Conservation (phyloP, 2,329 filamentous ascomycete species). For the Cryoendolithus antarcticus region DNA sequence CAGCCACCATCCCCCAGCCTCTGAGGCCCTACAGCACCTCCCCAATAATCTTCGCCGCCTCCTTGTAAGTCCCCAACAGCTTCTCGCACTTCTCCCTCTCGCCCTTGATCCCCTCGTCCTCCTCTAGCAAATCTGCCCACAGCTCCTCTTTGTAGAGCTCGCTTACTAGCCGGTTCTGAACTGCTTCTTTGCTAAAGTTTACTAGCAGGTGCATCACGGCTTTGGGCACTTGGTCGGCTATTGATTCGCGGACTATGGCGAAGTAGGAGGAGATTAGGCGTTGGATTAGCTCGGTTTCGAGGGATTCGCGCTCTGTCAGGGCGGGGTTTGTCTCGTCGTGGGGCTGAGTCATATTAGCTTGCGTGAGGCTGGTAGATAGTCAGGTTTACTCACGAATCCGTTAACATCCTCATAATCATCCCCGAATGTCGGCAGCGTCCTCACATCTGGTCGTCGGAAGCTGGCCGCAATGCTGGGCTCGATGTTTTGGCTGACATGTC, state of each 20-base stretch:
- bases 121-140: slow-evolving; percentile 88
- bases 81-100: slow-evolving; percentile 98
- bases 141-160: slow-evolving; percentile 86
- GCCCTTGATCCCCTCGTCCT: slow-evolving; percentile 94
- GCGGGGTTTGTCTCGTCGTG: slow-evolving; percentile 41
- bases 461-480: slow-evolving; percentile 78
- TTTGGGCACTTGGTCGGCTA: slow-evolving; percentile 96
- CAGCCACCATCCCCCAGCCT: no score
- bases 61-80: slow-evolving; percentile 85
- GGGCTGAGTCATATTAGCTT: slow-evolving; percentile 5
- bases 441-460: slow-evolving; percentile 58
- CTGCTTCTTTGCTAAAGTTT: slow-evolving; percentile 95
- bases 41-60: slow-evolving; percentile 95
- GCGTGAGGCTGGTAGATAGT: background rate
- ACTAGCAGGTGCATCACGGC: slow-evolving; percentile 97
- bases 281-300: slow-evolving; percentile 95
- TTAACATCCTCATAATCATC: slow-evolving; percentile 12
- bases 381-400: slow-evolving; percentile 14
- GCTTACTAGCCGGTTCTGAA: slow-evolving; percentile 92
- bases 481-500: slow-evolving; percentile 65
- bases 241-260: slow-evolving; percentile 97
- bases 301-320: slow-evolving; percentile 85
- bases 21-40: slow-evolving; percentile 60
- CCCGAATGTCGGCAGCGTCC: slow-evolving; percentile 36
- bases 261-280: slow-evolving; percentile 97